These are phyloP conservation scores for Sporothrix protearum DNA, from an alignment of 2,329 filamentous ascomycete genomes.

Conservation along the genomic window DNA sequence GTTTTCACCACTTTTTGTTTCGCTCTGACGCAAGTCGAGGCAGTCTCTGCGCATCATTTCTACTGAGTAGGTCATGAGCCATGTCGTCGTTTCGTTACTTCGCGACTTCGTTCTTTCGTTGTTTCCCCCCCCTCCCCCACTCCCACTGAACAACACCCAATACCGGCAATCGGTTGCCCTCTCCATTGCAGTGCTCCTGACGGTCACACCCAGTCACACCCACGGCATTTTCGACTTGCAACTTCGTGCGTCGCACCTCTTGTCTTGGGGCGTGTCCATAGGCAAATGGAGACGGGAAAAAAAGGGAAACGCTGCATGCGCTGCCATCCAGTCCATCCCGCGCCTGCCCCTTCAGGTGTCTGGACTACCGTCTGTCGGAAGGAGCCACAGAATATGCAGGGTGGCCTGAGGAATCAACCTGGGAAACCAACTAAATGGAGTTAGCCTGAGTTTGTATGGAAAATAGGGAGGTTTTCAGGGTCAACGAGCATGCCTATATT, in stretches of 20 bases:
- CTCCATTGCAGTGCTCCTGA: slow-evolving; percentile 12
- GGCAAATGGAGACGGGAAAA: neutral
- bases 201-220: neutral
- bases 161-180: neutral
- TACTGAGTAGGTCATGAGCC: neutral
- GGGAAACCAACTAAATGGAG: too few species aligned
- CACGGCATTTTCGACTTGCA: neutral
- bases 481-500: too few species aligned
- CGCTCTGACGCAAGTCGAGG: neutral
- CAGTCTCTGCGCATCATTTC: neutral
- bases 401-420: too few species aligned
- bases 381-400: too few species aligned
- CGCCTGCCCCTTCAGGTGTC: neutral
- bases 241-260: neutral
- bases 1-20: neutral
- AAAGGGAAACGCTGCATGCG: neutral
- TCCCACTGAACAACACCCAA: neutral
- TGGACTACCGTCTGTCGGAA: slow-evolving; percentile 3
- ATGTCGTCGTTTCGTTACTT: neutral
- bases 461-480: too few species aligned
- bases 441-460: too few species aligned
- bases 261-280: neutral
- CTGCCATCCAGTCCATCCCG: slow-evolving; percentile 1
- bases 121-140: neutral
- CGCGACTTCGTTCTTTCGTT: neutral